Evolutionary conservation across 2,329 filamentous ascomycete species (phyloP), one percentile per base, ranked within the genome.

Genomic region (Zasmidium cellare): DNA sequence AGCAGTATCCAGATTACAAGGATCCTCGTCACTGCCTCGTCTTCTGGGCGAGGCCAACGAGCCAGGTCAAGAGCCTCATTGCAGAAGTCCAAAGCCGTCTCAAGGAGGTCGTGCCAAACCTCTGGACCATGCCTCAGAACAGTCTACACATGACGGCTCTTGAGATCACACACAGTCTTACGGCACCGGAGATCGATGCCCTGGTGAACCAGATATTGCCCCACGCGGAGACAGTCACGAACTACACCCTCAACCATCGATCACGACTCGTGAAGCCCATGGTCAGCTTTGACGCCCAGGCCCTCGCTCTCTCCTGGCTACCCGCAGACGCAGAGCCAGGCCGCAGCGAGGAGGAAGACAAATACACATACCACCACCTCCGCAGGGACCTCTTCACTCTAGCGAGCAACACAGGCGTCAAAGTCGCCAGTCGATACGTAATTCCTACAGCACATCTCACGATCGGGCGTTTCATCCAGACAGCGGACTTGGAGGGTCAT

Each of bases 391-490:
- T 96, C 12, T 94, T 87, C 71, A 79, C 82, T 50, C 77, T 85
- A 23, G 2, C 77, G 79, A 47, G 77, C 76, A 52, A 50, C 2
- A 81, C 85, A 0, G 90, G 89, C 1, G 79, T 93, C n/a, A 76
- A 82, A 16, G 82, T 96, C 31, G 87, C 82, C 20, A 90, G 89
- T 53, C 82, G 93, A 57, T 97, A 97, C 72, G 87, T 92, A 22
- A 91, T 96, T 1, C 92, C 92, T 1, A 93, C 89, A 48, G 91
- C 91, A 16, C 93, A 97, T 76, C 83, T 97, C 69, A 97, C 93
- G 0, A 83, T 97, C 57, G 92, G 84, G 0, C 82, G 93, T 2
- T 97, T 94, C 71, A 82, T 96, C 46, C 82, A 80, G 9, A 82
- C 85, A 44, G 77, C 80, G 12, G 90, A 92, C 46, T 78, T 81